Conservation (phyloP, 352 stramenopile species). For the Globisporangium uncinulatum region DNA sequence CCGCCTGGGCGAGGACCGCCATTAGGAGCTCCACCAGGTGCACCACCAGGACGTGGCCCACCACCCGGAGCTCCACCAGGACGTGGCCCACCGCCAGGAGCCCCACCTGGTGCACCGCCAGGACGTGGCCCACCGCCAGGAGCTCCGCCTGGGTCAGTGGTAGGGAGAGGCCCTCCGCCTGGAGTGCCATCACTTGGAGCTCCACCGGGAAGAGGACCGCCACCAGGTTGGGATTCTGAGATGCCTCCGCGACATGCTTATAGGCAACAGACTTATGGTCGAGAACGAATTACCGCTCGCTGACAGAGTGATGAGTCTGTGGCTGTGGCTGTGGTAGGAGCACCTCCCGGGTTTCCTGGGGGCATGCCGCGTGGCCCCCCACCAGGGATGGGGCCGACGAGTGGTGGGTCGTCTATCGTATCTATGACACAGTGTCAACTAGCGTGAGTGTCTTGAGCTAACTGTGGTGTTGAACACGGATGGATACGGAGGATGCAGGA, state of each 20-base stretch:
- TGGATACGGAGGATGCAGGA: not conserved
- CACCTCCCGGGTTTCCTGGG: constrained; percentile 15
- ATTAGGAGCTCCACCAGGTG: constrained; percentile 6
- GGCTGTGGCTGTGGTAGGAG: constrained; percentile 3
- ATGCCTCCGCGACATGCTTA: not conserved
- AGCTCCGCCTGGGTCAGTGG: not conserved
- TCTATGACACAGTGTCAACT: too few species aligned
- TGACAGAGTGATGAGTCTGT: too few species aligned
- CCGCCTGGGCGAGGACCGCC: not conserved
- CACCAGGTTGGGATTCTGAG: constrained; percentile 13
- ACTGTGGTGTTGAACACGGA: not conserved
- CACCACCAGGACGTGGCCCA: constrained; percentile 6
- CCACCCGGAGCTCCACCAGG: constrained; percentile 5
- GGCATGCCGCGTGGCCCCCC: constrained; percentile 6
- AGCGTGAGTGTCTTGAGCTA: too few species aligned
- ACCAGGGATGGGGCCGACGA: constrained; percentile 10
- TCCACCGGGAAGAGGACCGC: constrained; percentile 25
- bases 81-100: constrained; percentile 18
- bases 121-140: constrained; percentile 13
- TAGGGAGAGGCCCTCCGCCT: not conserved
- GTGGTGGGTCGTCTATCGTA: not conserved
- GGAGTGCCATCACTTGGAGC: constrained; percentile 7
- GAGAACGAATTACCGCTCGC: too few species aligned
- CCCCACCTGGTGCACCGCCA: constrained; percentile 13
- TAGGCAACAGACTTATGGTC: not conserved